Evolutionary conservation across 2,329 filamentous ascomycete species (phyloP).

Genomic region (Trichophyton equinum): DNA sequence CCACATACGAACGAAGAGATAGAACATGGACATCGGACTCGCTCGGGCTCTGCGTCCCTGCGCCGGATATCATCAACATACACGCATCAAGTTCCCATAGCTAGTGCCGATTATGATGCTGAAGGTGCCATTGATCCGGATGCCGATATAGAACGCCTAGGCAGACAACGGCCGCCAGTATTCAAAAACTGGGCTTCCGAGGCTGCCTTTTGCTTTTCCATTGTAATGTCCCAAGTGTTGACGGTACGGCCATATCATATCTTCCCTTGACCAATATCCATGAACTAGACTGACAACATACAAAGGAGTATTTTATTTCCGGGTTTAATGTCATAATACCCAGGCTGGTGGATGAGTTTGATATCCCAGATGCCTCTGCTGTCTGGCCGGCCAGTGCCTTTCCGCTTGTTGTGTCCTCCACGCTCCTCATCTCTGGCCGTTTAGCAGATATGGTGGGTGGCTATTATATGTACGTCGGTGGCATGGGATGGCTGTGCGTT

Average conservation of each 20-base stretch:
- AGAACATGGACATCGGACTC: not conserved
- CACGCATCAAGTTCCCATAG: not conserved
- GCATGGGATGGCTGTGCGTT: constrained; percentile 49
- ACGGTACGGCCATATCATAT: constrained; percentile 30
- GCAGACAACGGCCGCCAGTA: constrained; percentile 46
- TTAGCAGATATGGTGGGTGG: constrained; percentile 51
- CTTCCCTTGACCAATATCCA: not conserved
- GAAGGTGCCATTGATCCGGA: constrained; percentile 1
- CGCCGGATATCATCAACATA: not conserved
- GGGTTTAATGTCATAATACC: constrained; percentile 62
- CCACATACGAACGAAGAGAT: not conserved
- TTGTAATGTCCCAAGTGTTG: constrained; percentile 52
- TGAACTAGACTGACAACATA: not conserved
- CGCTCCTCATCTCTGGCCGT: constrained; percentile 43
- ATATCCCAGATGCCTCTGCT: constrained; percentile 53
- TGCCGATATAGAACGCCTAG: constrained; percentile 44
- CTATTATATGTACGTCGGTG: constrained; percentile 51
- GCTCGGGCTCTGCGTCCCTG: not conserved
- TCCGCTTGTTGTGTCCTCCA: constrained; percentile 37
- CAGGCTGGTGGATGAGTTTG: constrained; percentile 46
- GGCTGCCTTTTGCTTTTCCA: constrained; percentile 48
- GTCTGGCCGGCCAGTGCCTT: constrained; percentile 44
- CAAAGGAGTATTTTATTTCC: constrained; percentile 59
- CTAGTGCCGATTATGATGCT: not conserved
- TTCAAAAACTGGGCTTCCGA: constrained; percentile 46